Percentiles rank a stretch among this genome's conserved stretches.
phyloP scores from a whole-genome alignment of 129 eudicot species.

The Smallanthus sonchifolius region DNA sequence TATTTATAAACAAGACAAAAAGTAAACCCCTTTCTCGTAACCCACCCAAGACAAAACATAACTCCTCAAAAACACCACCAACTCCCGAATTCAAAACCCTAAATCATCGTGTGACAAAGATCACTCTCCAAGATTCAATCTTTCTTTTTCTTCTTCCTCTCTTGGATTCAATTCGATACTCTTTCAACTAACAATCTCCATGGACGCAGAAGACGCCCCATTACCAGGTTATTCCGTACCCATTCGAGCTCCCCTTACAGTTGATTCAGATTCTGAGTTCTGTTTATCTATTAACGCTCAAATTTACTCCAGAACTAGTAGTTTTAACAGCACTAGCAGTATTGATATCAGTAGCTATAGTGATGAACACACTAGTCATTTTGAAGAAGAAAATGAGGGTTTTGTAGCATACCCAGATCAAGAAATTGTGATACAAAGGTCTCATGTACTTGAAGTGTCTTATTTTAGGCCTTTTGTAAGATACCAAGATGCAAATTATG shows the following conservation, averaged over 20 bases:
- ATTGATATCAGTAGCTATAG: constrained; percentile 29
- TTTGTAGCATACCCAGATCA: constrained; percentile 25
- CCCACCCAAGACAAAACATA: constrained; percentile 25
- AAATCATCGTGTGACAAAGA: background rate
- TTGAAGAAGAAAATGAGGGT: constrained; percentile 26
- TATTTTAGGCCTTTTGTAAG: constrained; percentile 32
- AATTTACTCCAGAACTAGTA: constrained; percentile 26
- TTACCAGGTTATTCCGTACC: constrained; percentile 53
- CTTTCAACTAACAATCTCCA: constrained; percentile 5
- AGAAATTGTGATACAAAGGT: constrained; percentile 22
- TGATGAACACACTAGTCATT: constrained; percentile 21
- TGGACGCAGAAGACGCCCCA: constrained; percentile 42
- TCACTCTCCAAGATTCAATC: constrained; percentile 6
- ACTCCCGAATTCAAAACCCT: constrained; percentile 8
- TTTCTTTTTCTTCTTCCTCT: constrained; percentile 9
- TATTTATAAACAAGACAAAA: background rate
- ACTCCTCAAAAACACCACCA: constrained; percentile 23
- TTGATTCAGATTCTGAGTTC: constrained; percentile 64
- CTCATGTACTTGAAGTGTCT: constrained; percentile 17
- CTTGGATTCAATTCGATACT: background rate
- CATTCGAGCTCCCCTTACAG: constrained; percentile 85
- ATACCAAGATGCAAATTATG: constrained; percentile 21
- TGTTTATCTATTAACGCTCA: constrained; percentile 22
- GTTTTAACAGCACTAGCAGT: constrained; percentile 36
- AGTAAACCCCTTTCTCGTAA: background rate